A percentile compares a stretch with the other conserved stretches of the same genome.
Conservation (phyloP, 768 basidiomycete species). For the Mycena chlorophos region DNA sequence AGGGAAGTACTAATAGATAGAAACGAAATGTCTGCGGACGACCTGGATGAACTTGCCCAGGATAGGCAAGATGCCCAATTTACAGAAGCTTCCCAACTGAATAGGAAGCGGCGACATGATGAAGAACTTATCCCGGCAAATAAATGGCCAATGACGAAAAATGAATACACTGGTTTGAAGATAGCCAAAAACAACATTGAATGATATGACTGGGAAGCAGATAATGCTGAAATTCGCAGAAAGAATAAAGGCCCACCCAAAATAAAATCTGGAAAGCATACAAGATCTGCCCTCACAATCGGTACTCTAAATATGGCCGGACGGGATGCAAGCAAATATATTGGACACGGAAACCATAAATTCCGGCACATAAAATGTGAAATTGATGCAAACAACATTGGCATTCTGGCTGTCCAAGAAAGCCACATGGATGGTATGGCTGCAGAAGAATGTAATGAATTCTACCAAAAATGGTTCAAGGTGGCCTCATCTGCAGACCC, state of each 20-base stretch:
- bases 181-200: neutral
- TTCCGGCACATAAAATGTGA: slow-evolving; percentile 19
- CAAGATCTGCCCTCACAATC: neutral
- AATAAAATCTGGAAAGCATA: slow-evolving; percentile 3
- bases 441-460: neutral
- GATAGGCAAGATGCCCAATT: too few species aligned
- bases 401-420: slow-evolving; percentile 24
- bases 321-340: neutral
- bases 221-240: neutral
- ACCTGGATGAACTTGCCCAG: neutral
- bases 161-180: neutral
- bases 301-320: slow-evolving; percentile 20
- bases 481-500: slow-evolving; percentile 11
- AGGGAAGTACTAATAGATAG: neutral
- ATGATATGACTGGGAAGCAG: neutral
- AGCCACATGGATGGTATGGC: slow-evolving; percentile 19
- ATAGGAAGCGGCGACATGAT: too few species aligned
- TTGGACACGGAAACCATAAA: slow-evolving; percentile 12
- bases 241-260: neutral
- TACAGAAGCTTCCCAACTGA: too few species aligned
- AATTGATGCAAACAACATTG: slow-evolving; percentile 17
- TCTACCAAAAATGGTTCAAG: slow-evolving; percentile 2
- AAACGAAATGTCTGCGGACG: neutral
- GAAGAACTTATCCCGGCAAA: neutral
- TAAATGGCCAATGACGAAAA: neutral